These are phyloP conservation scores for Sistotremastrum niveocremeum DNA, from an alignment of 768 basidiomycete species.

Conservation along the genomic window DNA sequence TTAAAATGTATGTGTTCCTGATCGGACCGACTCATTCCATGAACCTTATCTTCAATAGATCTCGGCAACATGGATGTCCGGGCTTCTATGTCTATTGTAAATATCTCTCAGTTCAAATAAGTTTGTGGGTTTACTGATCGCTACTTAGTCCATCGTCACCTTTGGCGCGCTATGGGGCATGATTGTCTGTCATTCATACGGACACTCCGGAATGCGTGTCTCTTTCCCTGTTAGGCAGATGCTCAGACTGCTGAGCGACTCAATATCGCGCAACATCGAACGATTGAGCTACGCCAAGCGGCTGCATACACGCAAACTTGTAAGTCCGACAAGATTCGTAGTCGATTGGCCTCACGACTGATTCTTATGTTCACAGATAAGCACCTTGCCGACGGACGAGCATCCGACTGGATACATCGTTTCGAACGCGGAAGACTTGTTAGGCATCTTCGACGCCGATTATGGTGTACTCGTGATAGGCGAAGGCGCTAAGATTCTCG, in stretches of 20 bases:
- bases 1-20: constrained; percentile 42
- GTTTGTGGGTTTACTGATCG: not conserved
- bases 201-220: constrained; percentile 65
- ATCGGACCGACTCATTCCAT: not conserved
- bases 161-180: constrained; percentile 75
- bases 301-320: constrained; percentile 63
- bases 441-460: constrained; percentile 68
- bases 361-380: constrained; percentile 33
- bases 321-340: constrained; percentile 19
- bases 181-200: constrained; percentile 68
- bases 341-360: not conserved
- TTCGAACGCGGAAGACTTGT: constrained; percentile 65
- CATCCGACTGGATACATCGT: constrained; percentile 71
- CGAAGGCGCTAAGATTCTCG: constrained; percentile 58
- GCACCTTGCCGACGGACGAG: constrained; percentile 48
- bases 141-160: constrained; percentile 56
- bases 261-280: constrained; percentile 70
- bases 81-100: constrained; percentile 74
- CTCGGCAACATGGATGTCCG: constrained; percentile 72
- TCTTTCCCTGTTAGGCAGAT: constrained; percentile 78
- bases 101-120: constrained; percentile 11
- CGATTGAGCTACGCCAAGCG: constrained; percentile 64
- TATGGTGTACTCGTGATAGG: constrained; percentile 60
- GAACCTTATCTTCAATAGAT: constrained; percentile 25
- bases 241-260: constrained; percentile 64